A percentile compares a stretch with the other conserved stretches of the same genome.
These are phyloP conservation scores for Phytophthora pseudosyringae DNA, from an alignment of 352 stramenopile genomes.

Conservation along the genomic window DNA sequence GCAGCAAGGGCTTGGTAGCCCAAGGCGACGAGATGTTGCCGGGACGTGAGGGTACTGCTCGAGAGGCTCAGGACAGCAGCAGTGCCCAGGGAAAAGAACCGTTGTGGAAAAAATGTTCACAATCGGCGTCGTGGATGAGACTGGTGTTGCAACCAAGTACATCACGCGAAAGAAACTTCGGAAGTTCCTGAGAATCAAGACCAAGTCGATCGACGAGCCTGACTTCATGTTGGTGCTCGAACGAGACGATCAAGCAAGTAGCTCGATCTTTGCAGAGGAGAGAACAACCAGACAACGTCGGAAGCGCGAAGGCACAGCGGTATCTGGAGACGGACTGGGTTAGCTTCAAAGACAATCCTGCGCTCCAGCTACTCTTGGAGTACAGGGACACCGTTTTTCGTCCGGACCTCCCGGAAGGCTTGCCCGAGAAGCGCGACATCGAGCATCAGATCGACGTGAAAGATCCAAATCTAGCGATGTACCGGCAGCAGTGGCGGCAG, in stretches of 20 bases:
- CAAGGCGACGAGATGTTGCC: too few species aligned
- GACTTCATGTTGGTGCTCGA: slow-evolving; percentile 28
- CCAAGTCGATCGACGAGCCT: slow-evolving; percentile 7
- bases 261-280: background rate
- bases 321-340: slow-evolving; percentile 24
- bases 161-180: slow-evolving; percentile 14
- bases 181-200: slow-evolving; percentile 22
- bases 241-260: slow-evolving; percentile 14
- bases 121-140: background rate
- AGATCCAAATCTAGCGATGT: slow-evolving; percentile 4
- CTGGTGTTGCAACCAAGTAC: slow-evolving; percentile 8
- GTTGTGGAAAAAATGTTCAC: slow-evolving; percentile 20
- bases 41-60: too few species aligned
- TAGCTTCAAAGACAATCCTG: background rate
- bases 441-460: slow-evolving; percentile 1
- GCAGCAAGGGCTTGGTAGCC: too few species aligned
- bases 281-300: slow-evolving; percentile 18
- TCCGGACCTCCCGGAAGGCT: slow-evolving; percentile 9
- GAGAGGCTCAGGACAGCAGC: too few species aligned
- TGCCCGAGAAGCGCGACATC: slow-evolving; percentile 7
- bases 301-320: slow-evolving; percentile 15
- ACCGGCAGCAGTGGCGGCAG: slow-evolving; percentile 17
- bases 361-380: too few species aligned
- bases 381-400: background rate
- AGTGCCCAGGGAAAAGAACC: background rate